Base-by-base conservation (phyloP, 2,329 filamentous ascomycete genomes). In the Xylaria sp. region DNA sequence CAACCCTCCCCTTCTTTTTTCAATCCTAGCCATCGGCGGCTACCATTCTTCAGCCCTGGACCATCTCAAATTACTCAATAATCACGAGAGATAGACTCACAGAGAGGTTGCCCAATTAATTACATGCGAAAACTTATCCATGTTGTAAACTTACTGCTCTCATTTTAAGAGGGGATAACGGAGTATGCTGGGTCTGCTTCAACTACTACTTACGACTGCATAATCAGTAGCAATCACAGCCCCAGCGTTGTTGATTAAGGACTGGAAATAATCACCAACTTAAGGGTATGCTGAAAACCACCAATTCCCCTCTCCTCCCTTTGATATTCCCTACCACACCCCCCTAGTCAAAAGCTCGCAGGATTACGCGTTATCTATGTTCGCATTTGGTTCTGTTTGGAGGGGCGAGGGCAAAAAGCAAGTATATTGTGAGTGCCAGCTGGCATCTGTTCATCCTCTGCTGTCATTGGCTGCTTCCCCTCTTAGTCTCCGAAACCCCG, bases 241-340 rank as follows among this genome's bases (percentile, higher is more conserved):
- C 67, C 13, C 63, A 70, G 70, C 62, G 64, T 61, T 69, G 68
- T 61, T 75, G 66, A 65, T 70, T 70, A 68, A 68, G 70, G 57
- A 57, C 60, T 63, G 70, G 70, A 66, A 66, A 71, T 72, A 71
- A 66, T 62, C 48, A 23, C 69, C 63, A 69, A 46, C 54, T 70
- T 71, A 75, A 77, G 76, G 76, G 76, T 77, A 77, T 77, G 76
- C 74, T 66, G 71, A 75, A 76, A 73, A 77, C 75, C 73, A 76
- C 71, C 73, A 72, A 76, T 55, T 52, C 60, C 69, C 70, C 63
- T 57, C 51, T 56, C 39, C 54, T 44, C 58, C 62, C 28, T 48
- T 67, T 63, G 59, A 39, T 65, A 20, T 68, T 48, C 46, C 51
- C 32, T 58, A 37, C 65, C 28, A 28, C 3, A 28, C 28, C 28